These are phyloP conservation scores for Fusarium coicis DNA, from an alignment of 2,329 filamentous ascomycete genomes.

Conservation along the genomic window DNA sequence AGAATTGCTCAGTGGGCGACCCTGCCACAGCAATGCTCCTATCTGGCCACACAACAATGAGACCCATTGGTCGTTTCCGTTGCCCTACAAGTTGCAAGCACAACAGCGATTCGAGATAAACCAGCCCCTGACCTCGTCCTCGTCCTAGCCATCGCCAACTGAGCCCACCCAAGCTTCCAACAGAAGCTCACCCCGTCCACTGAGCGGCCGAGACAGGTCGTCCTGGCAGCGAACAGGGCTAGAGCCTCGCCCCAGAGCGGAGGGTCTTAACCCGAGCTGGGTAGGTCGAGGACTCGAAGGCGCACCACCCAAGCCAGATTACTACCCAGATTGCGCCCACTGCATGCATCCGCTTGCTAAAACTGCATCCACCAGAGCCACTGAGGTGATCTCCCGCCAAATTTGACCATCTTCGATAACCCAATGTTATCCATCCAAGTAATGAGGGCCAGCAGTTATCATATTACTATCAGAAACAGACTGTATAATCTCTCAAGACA, in stretches of 20 bases:
- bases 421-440: background rate
- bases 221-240: conserved; percentile 35
- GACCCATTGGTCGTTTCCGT: background rate
- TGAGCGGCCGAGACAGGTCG: conserved; percentile 32
- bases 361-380: conserved; percentile 33
- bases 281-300: conserved; percentile 37
- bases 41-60: background rate
- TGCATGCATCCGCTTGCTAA: conserved; percentile 30
- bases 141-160: conserved; percentile 24
- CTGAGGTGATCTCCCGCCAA: conserved; percentile 41
- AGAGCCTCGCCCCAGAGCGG: conserved; percentile 37
- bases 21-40: background rate
- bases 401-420: conserved; percentile 22
- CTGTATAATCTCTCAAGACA: background rate
- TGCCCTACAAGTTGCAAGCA: conserved; percentile 18
- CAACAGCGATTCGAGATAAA: conserved; percentile 19
- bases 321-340: conserved; percentile 32
- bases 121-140: conserved; percentile 34
- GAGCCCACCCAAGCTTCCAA: conserved; percentile 32
- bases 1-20: background rate
- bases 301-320: conserved; percentile 37
- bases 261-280: conserved; percentile 37
- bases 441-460: background rate
- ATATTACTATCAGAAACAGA: background rate
- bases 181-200: conserved; percentile 31